Evolutionary conservation across 208 protist species (phyloP), one percentile per base, ranked within the genome.

Genomic region (Herpetomonas tarakana): DNA sequence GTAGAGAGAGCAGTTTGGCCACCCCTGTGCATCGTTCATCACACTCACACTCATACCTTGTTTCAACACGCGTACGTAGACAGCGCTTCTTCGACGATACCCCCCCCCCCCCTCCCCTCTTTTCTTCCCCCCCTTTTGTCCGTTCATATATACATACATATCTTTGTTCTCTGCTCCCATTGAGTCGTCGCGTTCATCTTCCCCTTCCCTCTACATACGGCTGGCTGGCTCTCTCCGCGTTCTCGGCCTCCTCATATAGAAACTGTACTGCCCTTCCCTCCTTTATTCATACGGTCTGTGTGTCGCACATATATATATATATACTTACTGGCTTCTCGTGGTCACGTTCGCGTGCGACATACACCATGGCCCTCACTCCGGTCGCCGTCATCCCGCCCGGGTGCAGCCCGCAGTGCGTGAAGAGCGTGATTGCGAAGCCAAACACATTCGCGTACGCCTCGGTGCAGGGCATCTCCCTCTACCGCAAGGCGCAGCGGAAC

Each of bases 401-500:
- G 26, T 92, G 82, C 74, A 88, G 73, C 49, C 71, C 71, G 44
- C 74, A 74, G 52, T 87, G 80, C 52, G 52, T 60, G 38, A 62
- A 64, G 41, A 82, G 73, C 49, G 76, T 94, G 46, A 65, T 81
- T 35, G 68, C 71, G 29, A 76, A 74, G 53, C 49, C 75, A 0
- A 78, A 81, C 45, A 69, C 59, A 35, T 88, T 92, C 41, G 83
- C 80, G 27, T 91, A 91, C 53, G 73, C 71, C 30, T 83, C 76
- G 12, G 38, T 68, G 9, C 70, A 81, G 35, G 60, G 67, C 50
- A 81, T 94, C 28, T 80, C 81, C 16, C 65, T 90, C 31, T 77
- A 92, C 68, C 67, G 57, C 41, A 73, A 68, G 54, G 58, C 53
- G 58, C 57, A 58, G 3, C 68, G 64, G 26, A 74, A 53, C 19